A percentile compares a stretch with the other conserved stretches of the same genome.
phyloP scores from a whole-genome alignment of 306 rosid species.

The Vigna mungo region DNA sequence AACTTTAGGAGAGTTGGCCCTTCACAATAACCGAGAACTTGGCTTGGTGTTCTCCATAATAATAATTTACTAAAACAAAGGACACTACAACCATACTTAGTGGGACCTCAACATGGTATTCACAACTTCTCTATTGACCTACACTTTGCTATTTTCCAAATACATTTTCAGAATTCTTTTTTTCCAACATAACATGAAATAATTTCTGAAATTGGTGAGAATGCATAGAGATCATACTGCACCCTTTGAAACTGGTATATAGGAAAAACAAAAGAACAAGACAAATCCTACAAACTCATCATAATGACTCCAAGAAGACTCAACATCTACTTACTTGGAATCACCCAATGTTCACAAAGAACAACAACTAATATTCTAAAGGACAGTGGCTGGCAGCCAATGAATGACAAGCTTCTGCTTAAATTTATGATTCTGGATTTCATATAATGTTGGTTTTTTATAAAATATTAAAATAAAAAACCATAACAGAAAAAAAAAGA shows the following conservation, averaged over 20 bases:
- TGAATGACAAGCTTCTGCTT: slow-evolving; percentile 18
- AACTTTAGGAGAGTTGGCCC: neutral
- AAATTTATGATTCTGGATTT: slow-evolving; percentile 10
- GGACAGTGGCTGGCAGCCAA: slow-evolving; percentile 24
- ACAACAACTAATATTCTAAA: slow-evolving; percentile 27
- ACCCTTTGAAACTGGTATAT: neutral
- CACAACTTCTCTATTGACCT: slow-evolving; percentile 2
- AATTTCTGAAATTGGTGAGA: neutral
- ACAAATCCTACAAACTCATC: slow-evolving; percentile 4
- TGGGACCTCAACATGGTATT: neutral
- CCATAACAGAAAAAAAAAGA: slow-evolving; percentile 28
- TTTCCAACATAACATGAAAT: neutral
- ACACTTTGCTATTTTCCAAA: neutral
- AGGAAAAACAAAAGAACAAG: neutral
- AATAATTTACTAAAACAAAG: neutral
- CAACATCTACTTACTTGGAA: neutral
- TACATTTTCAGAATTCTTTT: neutral
- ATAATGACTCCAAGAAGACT: slow-evolving; percentile 1
- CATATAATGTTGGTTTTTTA: neutral
- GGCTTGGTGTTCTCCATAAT: neutral
- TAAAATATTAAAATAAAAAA: slow-evolving; percentile 34
- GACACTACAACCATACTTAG: neutral
- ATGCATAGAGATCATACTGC: neutral
- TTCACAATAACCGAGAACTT: neutral
- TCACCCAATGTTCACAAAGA: slow-evolving; percentile 1